Base-by-base conservation (phyloP, 768 basidiomycete genomes). In the Pulveroboletus sp. region DNA sequence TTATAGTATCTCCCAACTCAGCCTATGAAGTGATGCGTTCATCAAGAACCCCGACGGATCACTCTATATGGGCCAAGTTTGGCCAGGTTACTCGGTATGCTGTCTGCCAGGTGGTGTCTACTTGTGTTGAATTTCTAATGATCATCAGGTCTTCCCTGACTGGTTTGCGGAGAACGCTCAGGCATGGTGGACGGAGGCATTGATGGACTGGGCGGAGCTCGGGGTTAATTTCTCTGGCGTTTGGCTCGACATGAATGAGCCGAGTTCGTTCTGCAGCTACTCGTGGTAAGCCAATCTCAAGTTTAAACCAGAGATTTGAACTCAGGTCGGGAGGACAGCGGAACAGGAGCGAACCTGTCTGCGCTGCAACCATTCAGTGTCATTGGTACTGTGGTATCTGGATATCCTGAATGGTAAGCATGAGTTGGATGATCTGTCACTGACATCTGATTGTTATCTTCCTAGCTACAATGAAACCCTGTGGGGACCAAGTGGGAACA, bases 11-110 rank as follows among this genome's bases (percentile, higher is more conserved):
- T 26, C 43, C 13, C 12, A 41, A 17, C 32, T 46, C n/a, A 54
- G 16, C 8, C 5, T 43, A 4, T 24, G 19, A 51, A 85, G 84
- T n/a, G 76, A 79, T 41, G 76, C 81, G 1, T 90, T 83, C 64
- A 77, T 91, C 43, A 87, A 80, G 57, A 89, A 90, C 62, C 83
- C 82, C 0, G 83, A 90, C 58, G 82, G 81, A 0, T 76, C 81
- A 31, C 76, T 83, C 57, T 89, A 85, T 63, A 61, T 87, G 2
- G 89, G 89, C 11, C 75, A 82, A 60, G 86, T 88, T 9, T 89
- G 85, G 86, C 86, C 87, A 14, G 85, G 87, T 20, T 83, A 79
- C 65, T 83, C 84, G 7, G 85, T 81, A 30, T 16, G 74, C 60
- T 29, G 26, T 4, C 7, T 39, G 14, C 5, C 13, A 10, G 6